These are phyloP conservation scores for Paramecium tetraurelia DNA, from an alignment of 73 alveolate genomes.

Conservation along the genomic window DNA sequence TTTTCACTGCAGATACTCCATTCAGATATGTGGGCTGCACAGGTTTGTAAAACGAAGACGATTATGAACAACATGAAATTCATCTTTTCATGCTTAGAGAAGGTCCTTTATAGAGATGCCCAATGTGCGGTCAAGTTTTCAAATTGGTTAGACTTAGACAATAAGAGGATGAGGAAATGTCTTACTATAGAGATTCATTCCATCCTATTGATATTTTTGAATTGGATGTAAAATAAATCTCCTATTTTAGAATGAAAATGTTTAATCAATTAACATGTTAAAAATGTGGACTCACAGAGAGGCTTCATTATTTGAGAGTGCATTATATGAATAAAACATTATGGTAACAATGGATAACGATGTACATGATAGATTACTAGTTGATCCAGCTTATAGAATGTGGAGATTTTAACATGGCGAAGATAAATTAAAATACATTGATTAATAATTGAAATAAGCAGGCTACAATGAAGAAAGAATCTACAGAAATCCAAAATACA, in stretches of 20 bases:
- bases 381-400: conserved; percentile 89
- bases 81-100: conserved; percentile 82
- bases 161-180: conserved; percentile 77
- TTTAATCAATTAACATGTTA: conserved; percentile 2
- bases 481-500: conserved; percentile 55
- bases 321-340: conserved; percentile 64
- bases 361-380: conserved; percentile 83
- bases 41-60: conserved; percentile 89
- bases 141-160: conserved; percentile 85
- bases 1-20: conserved; percentile 79
- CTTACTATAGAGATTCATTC: conserved; percentile 81
- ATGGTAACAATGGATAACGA: conserved; percentile 76
- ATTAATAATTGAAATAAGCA: conserved; percentile 63
- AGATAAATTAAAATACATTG: conserved; percentile 71
- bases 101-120: conserved; percentile 91
- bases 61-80: conserved; percentile 81
- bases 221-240: conserved; percentile 66
- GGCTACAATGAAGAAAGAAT: conserved; percentile 59
- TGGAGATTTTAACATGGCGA: conserved; percentile 78
- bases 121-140: conserved; percentile 88
- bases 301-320: conserved; percentile 53
- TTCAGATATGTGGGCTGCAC: conserved; percentile 84
- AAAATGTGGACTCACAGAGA: conserved; percentile 57
- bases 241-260: conserved; percentile 16
- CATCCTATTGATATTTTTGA: conserved; percentile 73